Evolutionary conservation across 495 filamentous ascomycete genomes (phyloP).

Genomic region (Xylaria sp.): DNA sequence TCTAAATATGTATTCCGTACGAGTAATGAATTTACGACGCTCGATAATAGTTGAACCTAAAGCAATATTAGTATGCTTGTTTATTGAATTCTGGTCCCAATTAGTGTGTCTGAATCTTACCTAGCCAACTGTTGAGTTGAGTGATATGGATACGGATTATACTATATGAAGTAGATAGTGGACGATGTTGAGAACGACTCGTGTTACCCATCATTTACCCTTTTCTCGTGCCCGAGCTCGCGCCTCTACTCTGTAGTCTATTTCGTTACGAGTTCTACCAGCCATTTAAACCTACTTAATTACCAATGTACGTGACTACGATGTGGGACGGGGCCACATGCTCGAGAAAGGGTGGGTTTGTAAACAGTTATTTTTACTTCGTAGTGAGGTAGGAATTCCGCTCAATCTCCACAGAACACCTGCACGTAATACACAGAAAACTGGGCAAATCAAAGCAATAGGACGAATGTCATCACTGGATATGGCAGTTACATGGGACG

Average conservation of each 20-base stretch:
- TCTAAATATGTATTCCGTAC: background rate
- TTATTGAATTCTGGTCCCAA: background rate
- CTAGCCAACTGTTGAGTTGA: background rate
- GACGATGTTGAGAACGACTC: background rate
- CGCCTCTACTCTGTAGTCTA: background rate
- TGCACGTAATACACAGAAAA: background rate
- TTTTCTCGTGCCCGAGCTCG: background rate
- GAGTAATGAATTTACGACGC: conserved; percentile 1
- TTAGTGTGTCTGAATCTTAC: background rate
- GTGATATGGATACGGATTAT: background rate
- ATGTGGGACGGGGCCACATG: background rate
- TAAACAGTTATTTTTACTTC: background rate
- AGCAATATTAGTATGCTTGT: background rate
- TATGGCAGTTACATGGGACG: background rate
- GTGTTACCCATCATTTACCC: background rate
- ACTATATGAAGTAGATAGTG: background rate
- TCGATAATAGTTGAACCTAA: background rate
- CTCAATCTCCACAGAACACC: background rate
- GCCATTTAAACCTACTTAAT: background rate
- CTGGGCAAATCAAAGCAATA: background rate
- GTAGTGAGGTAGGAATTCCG: background rate
- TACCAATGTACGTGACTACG: background rate
- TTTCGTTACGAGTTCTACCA: background rate
- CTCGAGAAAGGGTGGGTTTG: background rate
- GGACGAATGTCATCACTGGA: background rate